Conservation (phyloP, 2,329 filamentous ascomycete genomes). For the Neonectria faginata region DNA sequence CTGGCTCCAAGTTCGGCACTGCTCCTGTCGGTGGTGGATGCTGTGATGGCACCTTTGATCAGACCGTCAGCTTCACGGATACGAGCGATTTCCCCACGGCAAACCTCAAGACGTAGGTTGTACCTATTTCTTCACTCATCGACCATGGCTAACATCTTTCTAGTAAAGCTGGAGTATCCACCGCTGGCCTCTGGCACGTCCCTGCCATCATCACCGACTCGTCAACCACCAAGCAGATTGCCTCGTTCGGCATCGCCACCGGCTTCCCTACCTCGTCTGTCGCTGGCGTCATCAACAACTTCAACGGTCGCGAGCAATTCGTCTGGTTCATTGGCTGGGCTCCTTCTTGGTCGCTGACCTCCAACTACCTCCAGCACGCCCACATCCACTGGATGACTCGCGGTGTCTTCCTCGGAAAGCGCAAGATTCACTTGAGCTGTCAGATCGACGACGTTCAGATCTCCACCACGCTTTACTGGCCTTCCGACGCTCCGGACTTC, state of each 20-base stretch:
- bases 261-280: conserved; percentile 26
- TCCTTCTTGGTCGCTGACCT: conserved; percentile 34
- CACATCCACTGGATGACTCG: conserved; percentile 39
- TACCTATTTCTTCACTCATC: too few species aligned
- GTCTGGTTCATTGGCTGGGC: conserved; percentile 38
- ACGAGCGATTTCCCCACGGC: conserved; percentile 31
- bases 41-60: conserved; percentile 16
- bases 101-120: conserved; percentile 29
- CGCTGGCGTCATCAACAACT: conserved; percentile 34
- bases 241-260: conserved; percentile 32
- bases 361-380: conserved; percentile 32
- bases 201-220: conserved; percentile 28
- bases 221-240: conserved; percentile 26
- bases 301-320: conserved; percentile 34
- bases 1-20: conserved; percentile 30
- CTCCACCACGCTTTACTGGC: conserved; percentile 27
- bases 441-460: conserved; percentile 35
- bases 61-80: conserved; percentile 33
- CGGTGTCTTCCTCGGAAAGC: conserved; percentile 34
- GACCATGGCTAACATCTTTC: too few species aligned
- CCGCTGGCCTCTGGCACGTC: conserved; percentile 32
- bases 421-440: conserved; percentile 31
- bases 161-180: conserved; percentile 27
- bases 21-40: conserved; percentile 10
- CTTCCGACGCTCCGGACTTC: conserved; percentile 27